phyloP scores from a whole-genome alignment of 2,329 filamentous ascomycete genomes.

The Paraphaeosphaeria sporulosa region DNA sequence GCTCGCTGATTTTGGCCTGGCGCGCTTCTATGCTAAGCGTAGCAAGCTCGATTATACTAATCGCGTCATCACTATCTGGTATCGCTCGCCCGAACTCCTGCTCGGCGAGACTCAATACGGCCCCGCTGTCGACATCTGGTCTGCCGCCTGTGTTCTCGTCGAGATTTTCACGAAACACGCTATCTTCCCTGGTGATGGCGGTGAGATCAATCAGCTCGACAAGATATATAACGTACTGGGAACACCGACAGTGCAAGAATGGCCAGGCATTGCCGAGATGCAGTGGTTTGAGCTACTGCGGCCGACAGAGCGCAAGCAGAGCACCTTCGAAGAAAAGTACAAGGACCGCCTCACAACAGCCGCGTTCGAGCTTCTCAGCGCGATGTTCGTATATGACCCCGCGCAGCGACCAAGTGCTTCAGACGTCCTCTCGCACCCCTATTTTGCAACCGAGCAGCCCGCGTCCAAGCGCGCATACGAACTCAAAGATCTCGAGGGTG shows the following conservation, averaged over 20 bases:
- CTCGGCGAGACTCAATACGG: slow-evolving; percentile 96
- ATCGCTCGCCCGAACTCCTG: slow-evolving; percentile 91
- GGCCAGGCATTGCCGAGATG: slow-evolving; percentile 92
- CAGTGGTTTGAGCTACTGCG: slow-evolving; percentile 95
- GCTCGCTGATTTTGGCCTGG: slow-evolving; percentile 93
- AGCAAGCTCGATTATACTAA: slow-evolving; percentile 96
- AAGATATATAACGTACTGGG: slow-evolving; percentile 95
- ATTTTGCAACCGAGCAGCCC: slow-evolving; percentile 87
- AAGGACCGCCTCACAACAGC: slow-evolving; percentile 76
- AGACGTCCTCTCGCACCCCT: slow-evolving; percentile 84
- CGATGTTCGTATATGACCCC: slow-evolving; percentile 92
- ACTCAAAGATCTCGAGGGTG: slow-evolving; percentile 83
- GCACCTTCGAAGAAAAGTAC: slow-evolving; percentile 84
- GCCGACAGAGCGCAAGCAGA: slow-evolving; percentile 75
- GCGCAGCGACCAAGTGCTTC: slow-evolving; percentile 81
- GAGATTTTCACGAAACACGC: slow-evolving; percentile 95
- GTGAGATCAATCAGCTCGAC: slow-evolving; percentile 94
- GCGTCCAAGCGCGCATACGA: slow-evolving; percentile 78
- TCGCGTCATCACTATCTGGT: slow-evolving; percentile 99
- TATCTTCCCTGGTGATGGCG: slow-evolving; percentile 93
- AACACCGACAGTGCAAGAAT: slow-evolving; percentile 82
- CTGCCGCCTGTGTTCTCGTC: slow-evolving; percentile 92
- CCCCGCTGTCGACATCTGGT: slow-evolving; percentile 96
- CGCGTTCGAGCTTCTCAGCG: slow-evolving; percentile 80
- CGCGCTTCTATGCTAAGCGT: slow-evolving; percentile 93